phyloP scores from a whole-genome alignment of 1,284 basidiomycete species.

The Melampsora abietis-canadensis region DNA sequence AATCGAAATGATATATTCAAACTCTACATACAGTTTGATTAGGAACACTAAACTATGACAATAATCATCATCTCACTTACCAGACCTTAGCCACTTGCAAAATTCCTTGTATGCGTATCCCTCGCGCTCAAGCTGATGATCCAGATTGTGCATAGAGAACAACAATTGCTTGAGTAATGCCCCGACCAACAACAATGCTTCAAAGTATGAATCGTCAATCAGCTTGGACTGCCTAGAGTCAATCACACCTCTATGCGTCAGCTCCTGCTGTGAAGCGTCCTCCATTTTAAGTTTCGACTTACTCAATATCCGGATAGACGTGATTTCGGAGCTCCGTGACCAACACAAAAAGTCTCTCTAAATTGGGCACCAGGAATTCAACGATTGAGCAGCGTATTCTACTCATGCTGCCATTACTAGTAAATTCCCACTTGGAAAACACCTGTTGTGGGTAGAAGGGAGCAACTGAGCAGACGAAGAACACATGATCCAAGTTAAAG shows the following conservation, averaged over 20 bases:
- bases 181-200: slow-evolving; percentile 20
- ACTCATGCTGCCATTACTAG: slow-evolving; percentile 13
- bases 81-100: slow-evolving; percentile 37
- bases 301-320: slow-evolving; percentile 24
- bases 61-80: slow-evolving; percentile 8
- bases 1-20: slow-evolving; percentile 19
- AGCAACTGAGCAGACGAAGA: neutral
- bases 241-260: neutral
- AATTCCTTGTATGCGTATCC: slow-evolving; percentile 29
- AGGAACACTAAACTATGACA: neutral
- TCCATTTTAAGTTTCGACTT: neutral
- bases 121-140: slow-evolving; percentile 22
- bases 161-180: slow-evolving; percentile 27
- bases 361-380: slow-evolving; percentile 18
- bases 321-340: slow-evolving; percentile 21
- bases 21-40: neutral
- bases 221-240: slow-evolving; percentile 17
- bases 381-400: slow-evolving; percentile 26
- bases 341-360: slow-evolving; percentile 24
- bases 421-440: slow-evolving; percentile 33
- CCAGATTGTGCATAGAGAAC: slow-evolving; percentile 6
- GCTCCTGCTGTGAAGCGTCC: neutral
- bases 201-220: slow-evolving; percentile 33
- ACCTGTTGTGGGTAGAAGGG: neutral
- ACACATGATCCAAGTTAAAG: neutral